phyloP scores from a whole-genome alignment of 1,284 basidiomycete species.

The Trametes polyzona region DNA sequence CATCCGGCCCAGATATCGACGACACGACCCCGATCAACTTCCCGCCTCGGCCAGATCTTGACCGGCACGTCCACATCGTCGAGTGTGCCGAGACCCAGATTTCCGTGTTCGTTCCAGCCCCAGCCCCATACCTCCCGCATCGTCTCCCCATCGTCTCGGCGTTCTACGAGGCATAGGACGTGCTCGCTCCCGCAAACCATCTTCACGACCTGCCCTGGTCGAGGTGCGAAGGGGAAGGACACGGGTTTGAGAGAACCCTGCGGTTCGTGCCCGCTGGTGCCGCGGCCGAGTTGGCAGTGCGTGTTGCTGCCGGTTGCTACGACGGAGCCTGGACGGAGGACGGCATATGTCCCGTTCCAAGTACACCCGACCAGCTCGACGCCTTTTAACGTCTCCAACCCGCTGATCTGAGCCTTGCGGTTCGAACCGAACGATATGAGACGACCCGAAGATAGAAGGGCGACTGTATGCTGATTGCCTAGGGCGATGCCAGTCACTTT shows the following conservation, averaged over 20 bases:
- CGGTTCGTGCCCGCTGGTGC: background rate
- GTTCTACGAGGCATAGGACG: constrained; percentile 47
- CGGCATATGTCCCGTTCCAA: constrained; percentile 82
- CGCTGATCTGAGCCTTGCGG: constrained; percentile 67
- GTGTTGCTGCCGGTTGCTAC: constrained; percentile 66
- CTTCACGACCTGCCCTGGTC: constrained; percentile 27
- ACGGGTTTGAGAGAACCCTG: constrained; percentile 31
- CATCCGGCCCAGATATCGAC: constrained; percentile 65
- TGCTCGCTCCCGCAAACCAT: constrained; percentile 83
- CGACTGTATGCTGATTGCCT: constrained; percentile 75
- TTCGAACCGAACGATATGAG: constrained; percentile 66
- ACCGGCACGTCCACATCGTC: constrained; percentile 53
- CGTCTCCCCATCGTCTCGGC: constrained; percentile 21
- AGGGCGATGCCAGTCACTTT: constrained; percentile 48
- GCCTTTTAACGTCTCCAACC: constrained; percentile 36
- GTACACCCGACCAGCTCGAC: constrained; percentile 61
- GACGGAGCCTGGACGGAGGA: constrained; percentile 33
- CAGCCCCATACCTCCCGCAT: constrained; percentile 71
- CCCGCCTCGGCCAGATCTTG: constrained; percentile 53
- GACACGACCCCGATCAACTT: constrained; percentile 13
- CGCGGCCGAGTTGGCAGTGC: constrained; percentile 73
- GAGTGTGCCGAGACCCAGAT: constrained; percentile 71
- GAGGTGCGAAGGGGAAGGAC: constrained; percentile 40
- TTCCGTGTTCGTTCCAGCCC: constrained; percentile 98
- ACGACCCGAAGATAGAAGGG: constrained; percentile 53